Conservation (phyloP, 345 rosid species). For the Erysimum cheiranthoides region DNA sequence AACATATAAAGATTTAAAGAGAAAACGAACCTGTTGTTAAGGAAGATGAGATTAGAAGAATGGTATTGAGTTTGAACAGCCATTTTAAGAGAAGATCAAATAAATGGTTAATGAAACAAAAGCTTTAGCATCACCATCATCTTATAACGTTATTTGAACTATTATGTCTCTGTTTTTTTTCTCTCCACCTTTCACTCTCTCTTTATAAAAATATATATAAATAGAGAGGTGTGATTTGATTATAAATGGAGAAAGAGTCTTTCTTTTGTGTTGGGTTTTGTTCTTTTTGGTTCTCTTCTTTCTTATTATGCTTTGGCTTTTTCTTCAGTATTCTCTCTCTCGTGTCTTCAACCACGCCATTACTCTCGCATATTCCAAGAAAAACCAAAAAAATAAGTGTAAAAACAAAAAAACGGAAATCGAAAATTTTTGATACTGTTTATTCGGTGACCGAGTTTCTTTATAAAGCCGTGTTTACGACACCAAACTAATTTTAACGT, state of each 20-base stretch:
- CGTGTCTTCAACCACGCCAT: constrained; percentile 42
- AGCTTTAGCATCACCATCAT: constrained; percentile 19
- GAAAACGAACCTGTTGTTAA: constrained; percentile 55
- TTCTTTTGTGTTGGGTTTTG: constrained; percentile 28
- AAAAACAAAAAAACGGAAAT: neutral
- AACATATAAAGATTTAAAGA: neutral
- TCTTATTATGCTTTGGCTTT: constrained; percentile 35
- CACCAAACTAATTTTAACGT: neutral
- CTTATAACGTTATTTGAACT: constrained; percentile 24
- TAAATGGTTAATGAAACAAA: constrained; percentile 3
- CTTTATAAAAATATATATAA: neutral
- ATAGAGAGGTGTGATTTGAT: neutral
- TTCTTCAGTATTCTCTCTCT: constrained; percentile 41
- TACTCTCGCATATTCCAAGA: constrained; percentile 35
- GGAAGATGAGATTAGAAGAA: constrained; percentile 64
- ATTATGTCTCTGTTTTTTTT: constrained; percentile 17
- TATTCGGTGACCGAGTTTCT: constrained; percentile 21
- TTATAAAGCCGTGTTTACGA: neutral
- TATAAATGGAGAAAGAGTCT: constrained; percentile 9
- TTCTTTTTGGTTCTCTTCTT: constrained; percentile 23
- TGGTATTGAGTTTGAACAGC: constrained; percentile 81
- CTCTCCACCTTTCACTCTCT: constrained; percentile 6
- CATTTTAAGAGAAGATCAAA: constrained; percentile 42
- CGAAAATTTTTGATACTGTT: neutral
- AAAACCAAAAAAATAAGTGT: neutral